phyloP scores from a whole-genome alignment of 1,139 yeast species.

The Magnusiomyces tetraspermus region DNA sequence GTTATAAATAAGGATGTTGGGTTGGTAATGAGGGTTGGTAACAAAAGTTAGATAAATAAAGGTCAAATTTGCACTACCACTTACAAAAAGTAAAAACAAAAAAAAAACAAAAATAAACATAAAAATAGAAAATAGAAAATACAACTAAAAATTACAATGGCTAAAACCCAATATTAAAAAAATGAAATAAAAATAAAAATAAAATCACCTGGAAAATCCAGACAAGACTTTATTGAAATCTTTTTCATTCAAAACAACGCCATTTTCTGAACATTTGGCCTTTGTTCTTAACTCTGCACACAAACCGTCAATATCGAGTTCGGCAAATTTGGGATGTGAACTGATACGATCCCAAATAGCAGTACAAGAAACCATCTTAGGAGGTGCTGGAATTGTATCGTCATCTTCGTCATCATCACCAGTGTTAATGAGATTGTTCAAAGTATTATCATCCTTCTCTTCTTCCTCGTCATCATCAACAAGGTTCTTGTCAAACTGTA shows the following conservation, averaged over 20 bases:
- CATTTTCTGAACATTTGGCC: constrained; percentile 92
- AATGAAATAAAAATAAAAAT: constrained; percentile 6
- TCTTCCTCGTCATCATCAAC: constrained; percentile 1
- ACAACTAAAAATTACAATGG: background rate
- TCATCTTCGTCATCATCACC: constrained; percentile 31
- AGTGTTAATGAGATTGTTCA: constrained; percentile 5
- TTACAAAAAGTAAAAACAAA: background rate
- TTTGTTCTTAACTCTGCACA: constrained; percentile 79
- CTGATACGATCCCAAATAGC: constrained; percentile 96
- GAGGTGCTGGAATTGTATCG: constrained; percentile 26
- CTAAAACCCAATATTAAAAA: background rate
- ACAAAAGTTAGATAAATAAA: no score
- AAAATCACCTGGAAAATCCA: constrained; percentile 15
- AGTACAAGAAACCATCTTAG: constrained; percentile 55
- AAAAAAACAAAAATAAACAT: no score
- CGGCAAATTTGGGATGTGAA: constrained; percentile 86
- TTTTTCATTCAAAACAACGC: constrained; percentile 71
- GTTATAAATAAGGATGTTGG: no score
- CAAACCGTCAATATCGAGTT: constrained; percentile 85
- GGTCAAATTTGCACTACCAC: no score
- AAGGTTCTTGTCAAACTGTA: background rate
- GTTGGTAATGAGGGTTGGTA: no score
- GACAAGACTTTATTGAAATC: constrained; percentile 65
- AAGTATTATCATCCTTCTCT: constrained; percentile 1
- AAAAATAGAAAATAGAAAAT: background rate